Conservation (phyloP, 371 early-diverging fungal species). For the Mortierella sp. region DNA sequence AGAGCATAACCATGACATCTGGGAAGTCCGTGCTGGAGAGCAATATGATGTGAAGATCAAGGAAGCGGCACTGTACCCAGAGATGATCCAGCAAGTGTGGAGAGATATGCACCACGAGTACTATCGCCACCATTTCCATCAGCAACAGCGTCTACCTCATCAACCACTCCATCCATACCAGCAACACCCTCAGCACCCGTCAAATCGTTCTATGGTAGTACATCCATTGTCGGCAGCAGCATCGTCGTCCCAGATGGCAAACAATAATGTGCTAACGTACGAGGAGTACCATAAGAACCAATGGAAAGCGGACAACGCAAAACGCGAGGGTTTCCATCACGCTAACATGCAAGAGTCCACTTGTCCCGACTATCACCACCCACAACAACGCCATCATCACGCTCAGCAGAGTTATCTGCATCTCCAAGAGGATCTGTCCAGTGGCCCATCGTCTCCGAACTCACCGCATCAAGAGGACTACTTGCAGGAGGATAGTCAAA, state of each 20-base stretch:
- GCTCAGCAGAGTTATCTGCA: slow-evolving; percentile 6
- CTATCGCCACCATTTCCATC: slow-evolving; percentile 18
- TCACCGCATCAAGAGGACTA: slow-evolving; percentile 24
- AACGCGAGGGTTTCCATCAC: slow-evolving; percentile 11
- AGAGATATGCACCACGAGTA: slow-evolving; percentile 30
- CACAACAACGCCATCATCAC: not conserved
- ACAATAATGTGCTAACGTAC: slow-evolving; percentile 25
- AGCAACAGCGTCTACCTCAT: slow-evolving; percentile 15
- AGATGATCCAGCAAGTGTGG: slow-evolving; percentile 41
- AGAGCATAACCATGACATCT: slow-evolving; percentile 8
- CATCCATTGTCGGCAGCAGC: not conserved
- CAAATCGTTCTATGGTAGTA: not conserved
- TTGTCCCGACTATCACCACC: not conserved
- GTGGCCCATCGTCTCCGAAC: slow-evolving; percentile 31
- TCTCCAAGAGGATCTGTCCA: slow-evolving; percentile 21
- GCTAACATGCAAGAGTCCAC: too few species aligned
- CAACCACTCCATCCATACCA: slow-evolving; percentile 18
- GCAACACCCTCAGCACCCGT: too few species aligned
- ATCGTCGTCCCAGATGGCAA: slow-evolving; percentile 1
- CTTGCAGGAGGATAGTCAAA: slow-evolving; percentile 21
- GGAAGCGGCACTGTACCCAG: slow-evolving; percentile 22
- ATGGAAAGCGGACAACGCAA: slow-evolving; percentile 6
- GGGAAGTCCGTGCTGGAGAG: slow-evolving; percentile 20
- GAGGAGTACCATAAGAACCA: slow-evolving; percentile 35
- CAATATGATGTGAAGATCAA: slow-evolving; percentile 21